These are phyloP conservation scores for Coemansia sp. DNA, from an alignment of 371 early-diverging fungal genomes.

Conservation along the genomic window DNA sequence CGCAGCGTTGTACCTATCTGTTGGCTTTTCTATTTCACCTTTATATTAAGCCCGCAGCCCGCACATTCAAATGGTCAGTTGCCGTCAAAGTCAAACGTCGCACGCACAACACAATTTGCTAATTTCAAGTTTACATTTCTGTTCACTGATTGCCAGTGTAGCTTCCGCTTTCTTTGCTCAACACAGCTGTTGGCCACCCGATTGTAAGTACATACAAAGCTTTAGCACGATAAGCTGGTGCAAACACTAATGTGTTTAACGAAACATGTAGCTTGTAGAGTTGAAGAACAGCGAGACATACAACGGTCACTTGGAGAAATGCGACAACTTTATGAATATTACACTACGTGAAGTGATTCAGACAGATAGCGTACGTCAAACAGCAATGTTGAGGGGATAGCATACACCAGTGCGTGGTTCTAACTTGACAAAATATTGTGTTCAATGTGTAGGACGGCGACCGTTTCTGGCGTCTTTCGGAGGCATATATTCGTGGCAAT, in stretches of 20 bases:
- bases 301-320: conserved; percentile 94
- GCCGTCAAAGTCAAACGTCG: not conserved
- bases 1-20: not conserved
- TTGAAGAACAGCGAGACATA: conserved; percentile 97
- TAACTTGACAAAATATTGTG: not conserved
- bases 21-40: not conserved
- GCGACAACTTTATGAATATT: conserved; percentile 98
- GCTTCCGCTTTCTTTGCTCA: conserved; percentile 90
- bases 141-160: conserved; percentile 14
- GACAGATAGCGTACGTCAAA: conserved; percentile 71
- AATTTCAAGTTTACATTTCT: not conserved
- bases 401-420: not conserved
- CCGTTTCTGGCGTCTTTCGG: conserved; percentile 86
- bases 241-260: not conserved
- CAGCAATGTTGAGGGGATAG: not conserved
- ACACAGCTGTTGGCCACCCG: conserved; percentile 86
- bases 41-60: not conserved
- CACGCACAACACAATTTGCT: not conserved
- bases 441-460: conserved; percentile 73
- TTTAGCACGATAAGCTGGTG: not conserved
- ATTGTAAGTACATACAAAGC: conserved; percentile 55
- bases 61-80: conserved; percentile 10
- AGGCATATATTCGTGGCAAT: conserved; percentile 90
- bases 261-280: conserved; percentile 71
- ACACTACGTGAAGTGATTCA: conserved; percentile 92